These are phyloP conservation scores for Hippophae tibetana DNA, from an alignment of 306 rosid genomes.

Conservation along the genomic window DNA sequence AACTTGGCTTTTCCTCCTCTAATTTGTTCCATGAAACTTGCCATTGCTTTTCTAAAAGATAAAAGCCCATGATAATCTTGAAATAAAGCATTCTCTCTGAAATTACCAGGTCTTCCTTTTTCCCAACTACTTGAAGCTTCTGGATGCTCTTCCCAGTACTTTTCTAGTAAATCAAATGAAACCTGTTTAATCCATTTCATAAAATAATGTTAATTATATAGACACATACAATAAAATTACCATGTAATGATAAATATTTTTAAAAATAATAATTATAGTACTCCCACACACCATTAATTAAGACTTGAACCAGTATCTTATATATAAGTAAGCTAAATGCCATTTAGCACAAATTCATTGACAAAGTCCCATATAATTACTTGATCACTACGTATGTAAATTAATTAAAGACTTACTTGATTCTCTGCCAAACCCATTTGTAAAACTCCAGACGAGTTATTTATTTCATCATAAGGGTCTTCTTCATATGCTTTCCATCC, in stretches of 20 bases:
- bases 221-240: too few species aligned
- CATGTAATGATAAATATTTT: too few species aligned
- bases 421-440: constrained; percentile 96
- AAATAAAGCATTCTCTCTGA: constrained; percentile 82
- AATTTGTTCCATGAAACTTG: constrained; percentile 73
- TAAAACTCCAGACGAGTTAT: constrained; percentile 65
- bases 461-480: constrained; percentile 55
- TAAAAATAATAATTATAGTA: too few species aligned
- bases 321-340: too few species aligned
- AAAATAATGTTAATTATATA: neutral
- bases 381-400: too few species aligned
- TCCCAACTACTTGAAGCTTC: constrained; percentile 43
- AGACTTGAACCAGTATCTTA: too few species aligned
- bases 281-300: too few species aligned
- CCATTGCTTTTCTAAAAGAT: constrained; percentile 79
- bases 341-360: too few species aligned
- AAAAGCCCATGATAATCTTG: constrained; percentile 91
- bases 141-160: constrained; percentile 50
- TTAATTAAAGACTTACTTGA: constrained; percentile 47
- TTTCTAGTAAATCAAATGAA: constrained; percentile 78
- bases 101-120: constrained; percentile 37
- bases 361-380: too few species aligned
- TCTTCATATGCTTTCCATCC: constrained; percentile 97
- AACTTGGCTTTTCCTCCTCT: constrained; percentile 67
- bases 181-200: constrained; percentile 35